Conservation (phyloP, 495 filamentous ascomycete genomes). For the Aspergillus haitiensis region DNA sequence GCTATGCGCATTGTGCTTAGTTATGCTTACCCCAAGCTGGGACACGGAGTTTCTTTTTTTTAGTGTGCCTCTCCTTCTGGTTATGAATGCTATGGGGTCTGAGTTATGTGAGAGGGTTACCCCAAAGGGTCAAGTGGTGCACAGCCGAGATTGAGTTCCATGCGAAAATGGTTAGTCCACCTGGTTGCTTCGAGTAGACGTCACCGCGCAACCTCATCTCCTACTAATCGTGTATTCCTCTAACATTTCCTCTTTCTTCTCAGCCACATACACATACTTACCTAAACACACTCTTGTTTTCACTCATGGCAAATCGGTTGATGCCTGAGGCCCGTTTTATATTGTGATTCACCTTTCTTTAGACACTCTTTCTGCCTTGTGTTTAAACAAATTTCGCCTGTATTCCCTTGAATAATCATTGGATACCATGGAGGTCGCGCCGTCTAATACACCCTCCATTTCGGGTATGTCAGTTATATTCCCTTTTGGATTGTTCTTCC, state of each 20-base stretch:
- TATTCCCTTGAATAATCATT: no score
- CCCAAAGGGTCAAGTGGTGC: slow-evolving; percentile 5
- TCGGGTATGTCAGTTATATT: slow-evolving; percentile 27
- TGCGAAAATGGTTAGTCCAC: slow-evolving; percentile 31
- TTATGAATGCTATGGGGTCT: neutral
- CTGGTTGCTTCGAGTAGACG: slow-evolving; percentile 38
- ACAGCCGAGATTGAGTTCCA: slow-evolving; percentile 28
- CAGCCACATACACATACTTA: slow-evolving; percentile 5
- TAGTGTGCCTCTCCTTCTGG: slow-evolving; percentile 1
- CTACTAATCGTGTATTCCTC: slow-evolving; percentile 3
- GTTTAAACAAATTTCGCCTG: no score
- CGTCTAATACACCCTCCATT: neutral
- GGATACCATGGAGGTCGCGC: no score
- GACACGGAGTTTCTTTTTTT: slow-evolving; percentile 17
- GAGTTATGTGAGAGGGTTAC: no score
- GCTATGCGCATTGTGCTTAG: slow-evolving; percentile 24
- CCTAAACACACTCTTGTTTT: slow-evolving; percentile 13
- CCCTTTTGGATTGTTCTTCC: neutral
- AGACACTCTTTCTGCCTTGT: no score
- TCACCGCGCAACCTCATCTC: slow-evolving; percentile 45
- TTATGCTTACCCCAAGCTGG: slow-evolving; percentile 20
- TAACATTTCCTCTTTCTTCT: slow-evolving; percentile 13
- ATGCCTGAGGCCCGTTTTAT: no score
- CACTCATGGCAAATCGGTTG: no score
- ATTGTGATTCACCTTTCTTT: slow-evolving; percentile 19